phyloP scores from a whole-genome alignment of 2,329 filamentous ascomycete species.

The Sphaerulina vaccinii region DNA sequence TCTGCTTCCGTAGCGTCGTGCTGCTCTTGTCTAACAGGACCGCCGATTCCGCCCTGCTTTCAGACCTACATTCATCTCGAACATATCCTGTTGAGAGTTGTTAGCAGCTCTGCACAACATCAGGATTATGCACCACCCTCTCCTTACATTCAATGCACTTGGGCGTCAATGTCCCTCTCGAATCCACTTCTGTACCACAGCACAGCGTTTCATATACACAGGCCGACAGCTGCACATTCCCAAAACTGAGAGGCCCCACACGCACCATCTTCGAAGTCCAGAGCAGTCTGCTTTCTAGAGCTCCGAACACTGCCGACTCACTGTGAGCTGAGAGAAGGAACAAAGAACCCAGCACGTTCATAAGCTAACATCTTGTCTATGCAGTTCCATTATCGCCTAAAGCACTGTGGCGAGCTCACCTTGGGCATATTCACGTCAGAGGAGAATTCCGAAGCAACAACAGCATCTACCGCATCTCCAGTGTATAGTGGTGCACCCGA shows the following conservation, averaged over 20 bases:
- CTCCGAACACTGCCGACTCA: background rate
- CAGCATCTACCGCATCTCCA: constrained; percentile 54
- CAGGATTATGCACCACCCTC: constrained; percentile 4
- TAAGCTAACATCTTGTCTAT: constrained; percentile 15
- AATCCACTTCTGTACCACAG: constrained; percentile 20
- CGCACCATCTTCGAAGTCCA: background rate
- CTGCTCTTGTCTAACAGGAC: constrained; percentile 19
- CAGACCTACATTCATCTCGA: constrained; percentile 4
- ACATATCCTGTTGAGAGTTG: constrained; percentile 4
- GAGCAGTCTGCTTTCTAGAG: background rate
- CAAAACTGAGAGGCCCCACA: constrained; percentile 1
- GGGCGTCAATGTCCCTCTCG: constrained; percentile 12
- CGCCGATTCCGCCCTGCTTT: background rate
- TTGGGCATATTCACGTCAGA: constrained; percentile 76
- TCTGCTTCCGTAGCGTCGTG: constrained; percentile 22
- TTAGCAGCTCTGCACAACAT: constrained; percentile 19
- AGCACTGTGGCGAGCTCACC: constrained; percentile 71
- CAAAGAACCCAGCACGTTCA: too few species aligned
- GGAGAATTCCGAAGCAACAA: constrained; percentile 53
- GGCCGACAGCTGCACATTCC: constrained; percentile 21
- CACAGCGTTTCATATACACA: constrained; percentile 20
- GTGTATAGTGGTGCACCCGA: constrained; percentile 60
- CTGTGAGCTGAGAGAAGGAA: background rate
- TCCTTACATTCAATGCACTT: constrained; percentile 15
- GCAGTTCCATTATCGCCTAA: constrained; percentile 75